These are phyloP conservation scores for Iris pallida DNA, from an alignment of 116 monocot genomes.

Conservation along the genomic window DNA sequence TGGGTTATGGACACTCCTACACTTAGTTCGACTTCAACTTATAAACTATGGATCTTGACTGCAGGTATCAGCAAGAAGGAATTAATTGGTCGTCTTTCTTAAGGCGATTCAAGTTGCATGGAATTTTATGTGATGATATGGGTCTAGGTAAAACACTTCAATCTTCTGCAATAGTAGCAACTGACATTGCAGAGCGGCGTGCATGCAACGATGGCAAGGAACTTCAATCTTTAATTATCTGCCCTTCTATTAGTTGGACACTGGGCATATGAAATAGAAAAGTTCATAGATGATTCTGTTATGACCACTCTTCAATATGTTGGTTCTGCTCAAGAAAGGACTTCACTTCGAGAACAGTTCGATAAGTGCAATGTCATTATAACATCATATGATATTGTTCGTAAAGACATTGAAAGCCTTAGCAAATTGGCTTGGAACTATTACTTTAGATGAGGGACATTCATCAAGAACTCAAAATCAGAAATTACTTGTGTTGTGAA, in stretches of 20 bases:
- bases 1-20: too few species aligned
- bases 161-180: constrained; percentile 93
- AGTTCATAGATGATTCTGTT: constrained; percentile 73
- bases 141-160: constrained; percentile 98
- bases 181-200: constrained; percentile 72
- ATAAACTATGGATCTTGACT: constrained; percentile 1
- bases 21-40: too few species aligned
- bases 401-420: constrained; percentile 91
- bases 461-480: constrained; percentile 92
- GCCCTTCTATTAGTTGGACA: constrained; percentile 95
- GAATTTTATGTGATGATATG: constrained; percentile 99
- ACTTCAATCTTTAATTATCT: constrained; percentile 63
- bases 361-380: constrained; percentile 78
- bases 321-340: constrained; percentile 78
- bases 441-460: constrained; percentile 96
- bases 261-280: constrained; percentile 99
- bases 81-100: constrained; percentile 97
- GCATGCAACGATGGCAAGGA: constrained; percentile 31
- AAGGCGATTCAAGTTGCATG: constrained; percentile 94
- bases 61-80: constrained; percentile 98
- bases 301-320: constrained; percentile 79
- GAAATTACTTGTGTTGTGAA: constrained; percentile 89
- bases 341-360: constrained; percentile 53
- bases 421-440: constrained; percentile 80
- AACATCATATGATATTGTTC: constrained; percentile 93